phyloP scores from a whole-genome alignment of 225 moss, liverwort and hornwort species.

The Pseudisothecium myosuroides region DNA sequence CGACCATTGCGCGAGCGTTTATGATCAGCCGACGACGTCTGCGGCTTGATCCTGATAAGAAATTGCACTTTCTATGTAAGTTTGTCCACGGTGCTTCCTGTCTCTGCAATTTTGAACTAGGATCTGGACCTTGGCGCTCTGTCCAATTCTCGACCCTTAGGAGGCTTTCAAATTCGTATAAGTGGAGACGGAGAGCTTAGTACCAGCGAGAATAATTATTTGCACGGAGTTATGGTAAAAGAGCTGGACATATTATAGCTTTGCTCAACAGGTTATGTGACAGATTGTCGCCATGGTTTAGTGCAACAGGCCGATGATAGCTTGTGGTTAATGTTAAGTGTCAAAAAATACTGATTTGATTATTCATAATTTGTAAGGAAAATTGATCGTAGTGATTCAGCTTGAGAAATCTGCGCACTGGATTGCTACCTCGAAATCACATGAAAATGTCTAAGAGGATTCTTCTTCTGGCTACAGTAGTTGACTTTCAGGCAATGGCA shows the following conservation, averaged over 20 bases:
- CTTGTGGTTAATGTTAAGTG: background rate
- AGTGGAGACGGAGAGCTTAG: background rate
- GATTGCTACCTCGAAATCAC: background rate
- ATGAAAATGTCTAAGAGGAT: background rate
- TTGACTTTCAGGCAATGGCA: background rate
- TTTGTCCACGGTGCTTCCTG: background rate
- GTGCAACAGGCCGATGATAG: background rate
- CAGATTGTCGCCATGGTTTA: background rate
- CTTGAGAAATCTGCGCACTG: background rate
- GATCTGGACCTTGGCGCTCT: background rate
- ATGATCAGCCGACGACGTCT: conserved; percentile 75
- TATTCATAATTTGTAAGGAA: background rate
- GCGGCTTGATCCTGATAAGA: conserved; percentile 86
- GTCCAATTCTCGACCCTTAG: background rate
- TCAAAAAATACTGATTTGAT: background rate
- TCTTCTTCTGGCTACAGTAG: background rate
- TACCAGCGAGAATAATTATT: background rate
- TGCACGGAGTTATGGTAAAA: background rate
- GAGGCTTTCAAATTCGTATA: background rate
- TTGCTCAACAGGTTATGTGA: background rate
- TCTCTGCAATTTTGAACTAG: background rate
- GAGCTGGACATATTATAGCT: background rate
- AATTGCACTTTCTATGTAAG: conserved; percentile 86
- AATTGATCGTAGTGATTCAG: background rate
- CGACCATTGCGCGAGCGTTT: conserved; percentile 73